These are phyloP conservation scores for Lasiodiplodia gonubiensis DNA, from an alignment of 2,329 filamentous ascomycete genomes.

Conservation along the genomic window DNA sequence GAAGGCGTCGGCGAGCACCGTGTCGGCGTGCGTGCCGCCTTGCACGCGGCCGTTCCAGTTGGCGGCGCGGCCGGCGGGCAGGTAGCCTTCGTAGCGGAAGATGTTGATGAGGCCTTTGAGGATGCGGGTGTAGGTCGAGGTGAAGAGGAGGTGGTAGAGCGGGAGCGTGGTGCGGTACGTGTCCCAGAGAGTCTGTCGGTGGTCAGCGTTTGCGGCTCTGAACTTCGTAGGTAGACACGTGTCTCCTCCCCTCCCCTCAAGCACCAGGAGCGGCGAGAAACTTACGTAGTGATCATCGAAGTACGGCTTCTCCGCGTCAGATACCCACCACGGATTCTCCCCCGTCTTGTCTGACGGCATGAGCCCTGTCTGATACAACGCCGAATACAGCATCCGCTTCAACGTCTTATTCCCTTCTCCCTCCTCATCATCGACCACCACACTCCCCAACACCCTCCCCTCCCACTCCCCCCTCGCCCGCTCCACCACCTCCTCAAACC, in stretches of 20 bases:
- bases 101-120: constrained; percentile 34
- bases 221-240: too few relatives aligned
- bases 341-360: constrained; percentile 53
- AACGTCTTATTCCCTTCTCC: constrained; percentile 25
- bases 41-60: constrained; percentile 45
- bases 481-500: constrained; percentile 48
- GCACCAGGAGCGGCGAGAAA: background rate
- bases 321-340: constrained; percentile 51
- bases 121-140: constrained; percentile 29
- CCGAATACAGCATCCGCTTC: constrained; percentile 42
- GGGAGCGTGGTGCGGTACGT: constrained; percentile 30
- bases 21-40: constrained; percentile 74
- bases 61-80: constrained; percentile 43
- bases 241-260: background rate
- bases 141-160: constrained; percentile 32
- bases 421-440: constrained; percentile 38
- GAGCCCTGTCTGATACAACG: constrained; percentile 42
- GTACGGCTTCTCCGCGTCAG: constrained; percentile 44
- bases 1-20: constrained; percentile 70
- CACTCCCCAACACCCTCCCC: constrained; percentile 63
- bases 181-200: constrained; percentile 24
- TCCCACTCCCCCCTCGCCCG: constrained; percentile 55
- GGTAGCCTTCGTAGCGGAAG: constrained; percentile 39
- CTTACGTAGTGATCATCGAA: constrained; percentile 47
- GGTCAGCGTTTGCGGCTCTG: background rate